Base-by-base conservation (phyloP, 495 filamentous ascomycete species). In the Talaromyces proteolyticus region DNA sequence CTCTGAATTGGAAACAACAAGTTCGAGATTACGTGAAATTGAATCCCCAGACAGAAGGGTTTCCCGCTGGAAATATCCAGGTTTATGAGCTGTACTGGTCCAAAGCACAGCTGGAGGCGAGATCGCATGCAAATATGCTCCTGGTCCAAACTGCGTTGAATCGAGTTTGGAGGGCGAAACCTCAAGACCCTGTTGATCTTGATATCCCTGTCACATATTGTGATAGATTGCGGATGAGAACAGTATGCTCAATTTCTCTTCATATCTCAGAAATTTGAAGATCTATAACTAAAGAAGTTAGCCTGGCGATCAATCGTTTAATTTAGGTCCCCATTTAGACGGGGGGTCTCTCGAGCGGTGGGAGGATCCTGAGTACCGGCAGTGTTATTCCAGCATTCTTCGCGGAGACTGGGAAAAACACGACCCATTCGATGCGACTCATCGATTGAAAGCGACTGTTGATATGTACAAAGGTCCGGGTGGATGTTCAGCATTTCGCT, bases 1-100 rank as follows among this genome's bases (percentile, higher is more conserved):
- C 81, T 8, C 56, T 79, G 29, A 60, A 62, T 2, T 81, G 79
- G 58, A 86, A 85, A 62, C 66, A 59, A n/a, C 65, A 75, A 19
- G 58, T 77, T 6, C 70, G 78, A 52, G 67, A 74, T 45, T 86
- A 87, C 51, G 72, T 84, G 3, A 55, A 57, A 23, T 62, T 60
- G n/a, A 85, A 86, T 54, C 72, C 78, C 2, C 21, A 45, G 17
- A 57, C 55, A 16, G 63, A 60, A 53, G 57, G 56, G 6, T 64
- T 76, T 52, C 73, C 75, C 12, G 36, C 63, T 0, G 56, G 67
- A 12, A 70, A 70, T 39, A 85, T 84, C 0, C 78, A 85, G 51
- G 85, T 91, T 17, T 88, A 77, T 57, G 88, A 92, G 58, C 67
- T 90, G 1, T 91, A 92, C 67, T 92, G 88, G 87, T 85, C 83